Base-by-base conservation (phyloP, 306 rosid species). In the Pueraria montana region DNA sequence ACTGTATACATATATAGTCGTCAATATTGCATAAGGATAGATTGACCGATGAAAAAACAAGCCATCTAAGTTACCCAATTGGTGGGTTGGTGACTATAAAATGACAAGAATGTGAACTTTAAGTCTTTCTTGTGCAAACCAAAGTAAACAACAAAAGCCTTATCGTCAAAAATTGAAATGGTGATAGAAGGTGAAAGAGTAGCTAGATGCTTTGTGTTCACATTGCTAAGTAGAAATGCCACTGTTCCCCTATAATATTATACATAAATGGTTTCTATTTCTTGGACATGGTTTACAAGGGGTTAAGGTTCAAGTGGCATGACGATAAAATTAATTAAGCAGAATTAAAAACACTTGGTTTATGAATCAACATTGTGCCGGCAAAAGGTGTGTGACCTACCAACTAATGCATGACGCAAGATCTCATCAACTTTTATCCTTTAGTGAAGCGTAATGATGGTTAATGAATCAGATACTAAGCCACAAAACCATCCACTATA, bases 311-410 rank as follows among this genome's bases (percentile, higher is more conserved):
- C 40, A 56, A 77, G 74, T n/a, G 73, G 67, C 78, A 82, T 66
- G 52, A 36, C 40, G 43, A 38, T 38, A 38, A 38, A 38, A 34
- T 30, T 30, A 30, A 34, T 34, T 34, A 38, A 38, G 9, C 43
- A 38, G 10, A 38, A 2, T 58, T 5, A 75, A 17, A 17, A 27
- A 72, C 69, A 78, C 76, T 42, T 79, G 3, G 90, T 87, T 78
- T 27, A 48, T 46, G 67, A 17, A 81, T 42, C 50, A 81, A 78
- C 80, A 30, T 43, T 18, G 81, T 78, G 83, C 50, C 30, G 50
- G 82, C 58, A 30, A 84, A 87, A 81, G 80, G 66, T 74, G 66
- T 82, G 76, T 83, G 82, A 79, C 87, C 83, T 80, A 46, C 89
- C 88, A 88, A 83, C 85, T 11, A 70, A 72, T 61, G 65, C 81